Conservation (phyloP, 805 yeast genomes). For the Teunomyces panamensis region DNA sequence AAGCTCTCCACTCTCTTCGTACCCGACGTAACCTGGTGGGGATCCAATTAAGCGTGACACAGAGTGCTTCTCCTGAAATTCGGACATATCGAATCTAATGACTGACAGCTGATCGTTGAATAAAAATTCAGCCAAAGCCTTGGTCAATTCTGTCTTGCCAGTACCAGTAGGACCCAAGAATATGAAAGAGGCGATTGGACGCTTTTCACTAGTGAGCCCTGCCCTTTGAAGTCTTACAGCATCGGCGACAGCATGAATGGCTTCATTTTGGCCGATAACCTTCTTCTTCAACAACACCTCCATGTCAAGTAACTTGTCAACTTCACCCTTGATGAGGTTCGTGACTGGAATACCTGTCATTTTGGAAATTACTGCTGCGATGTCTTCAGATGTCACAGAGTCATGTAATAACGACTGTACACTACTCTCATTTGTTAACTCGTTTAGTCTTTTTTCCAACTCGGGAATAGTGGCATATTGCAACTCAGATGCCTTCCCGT, state of each 20-base stretch:
- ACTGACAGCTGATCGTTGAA: slow-evolving; percentile 87
- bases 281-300: slow-evolving; percentile 71
- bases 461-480: slow-evolving; percentile 86
- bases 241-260: slow-evolving; percentile 83
- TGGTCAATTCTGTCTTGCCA: slow-evolving; percentile 95
- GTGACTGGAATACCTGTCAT: slow-evolving; percentile 96
- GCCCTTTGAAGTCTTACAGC: slow-evolving; percentile 97
- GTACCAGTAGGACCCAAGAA: slow-evolving; percentile 98
- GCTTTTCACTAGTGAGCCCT: slow-evolving; percentile 87
- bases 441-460: slow-evolving; percentile 60
- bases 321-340: slow-evolving; percentile 89
- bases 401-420: slow-evolving; percentile 67
- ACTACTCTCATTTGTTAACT: slow-evolving; percentile 23
- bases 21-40: slow-evolving; percentile 97
- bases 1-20: slow-evolving; percentile 93
- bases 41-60: slow-evolving; percentile 92
- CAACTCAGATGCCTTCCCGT: slow-evolving; percentile 83
- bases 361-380: slow-evolving; percentile 84
- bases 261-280: slow-evolving; percentile 95
- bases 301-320: slow-evolving; percentile 86
- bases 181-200: slow-evolving; percentile 96
- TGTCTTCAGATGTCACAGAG: slow-evolving; percentile 90
- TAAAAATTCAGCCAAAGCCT: slow-evolving; percentile 85
- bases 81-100: slow-evolving; percentile 95
- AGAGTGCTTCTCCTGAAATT: slow-evolving; percentile 92